Base-by-base conservation (phyloP, 2,329 filamentous ascomycete genomes). In the Aciculosporium take region DNA sequence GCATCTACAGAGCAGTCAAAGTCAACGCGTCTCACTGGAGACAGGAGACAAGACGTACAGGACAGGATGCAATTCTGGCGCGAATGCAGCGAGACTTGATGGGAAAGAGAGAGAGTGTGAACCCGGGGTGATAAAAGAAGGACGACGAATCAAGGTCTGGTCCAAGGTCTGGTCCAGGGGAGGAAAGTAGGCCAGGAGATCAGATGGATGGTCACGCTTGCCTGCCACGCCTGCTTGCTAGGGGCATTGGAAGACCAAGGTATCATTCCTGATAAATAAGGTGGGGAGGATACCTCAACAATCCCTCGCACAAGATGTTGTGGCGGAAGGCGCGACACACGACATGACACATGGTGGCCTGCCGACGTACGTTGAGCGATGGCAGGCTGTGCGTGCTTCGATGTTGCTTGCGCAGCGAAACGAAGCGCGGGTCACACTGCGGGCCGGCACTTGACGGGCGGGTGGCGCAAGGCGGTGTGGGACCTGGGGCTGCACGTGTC, bases 391-490 rank as follows among this genome's bases (percentile, higher is more conserved):
- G 27, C 34, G 32, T 34, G 32, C 32, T 12, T 34, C 32, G 5
- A 33, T 7, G 31, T 2, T 13, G n/a, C 20, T 23, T 23, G 32
- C 20, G 12, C 13, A 34, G n/a, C 8, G 17, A 18, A 8, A 9
- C 17, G 20, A 13, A 23, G 12, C 18, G 4, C 10, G n/a, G 9
- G 18, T 13, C 32, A 9, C 35, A n/a, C 15, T 29, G 25, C 35
- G 35, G 37, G 20, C 20, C 29, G 37, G 37, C 37, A 32, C 9
- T 32, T 25, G 21, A 20, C 37, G 6, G 18, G 37, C 18, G n/a
- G 29, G 37, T 39, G 37, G 37, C 37, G 37, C 37, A 32, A 32
- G 37, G 28, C 21, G 37, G 37, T 15, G 37, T 15, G 20, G 37
- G 8, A 13, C 20, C 29, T 39, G 28, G 25, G 28, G 18, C 8